Evolutionary conservation across 108 stramenopile genomes (phyloP), one percentile per base, ranked within the genome.

Genomic region (Seminavis robusta): DNA sequence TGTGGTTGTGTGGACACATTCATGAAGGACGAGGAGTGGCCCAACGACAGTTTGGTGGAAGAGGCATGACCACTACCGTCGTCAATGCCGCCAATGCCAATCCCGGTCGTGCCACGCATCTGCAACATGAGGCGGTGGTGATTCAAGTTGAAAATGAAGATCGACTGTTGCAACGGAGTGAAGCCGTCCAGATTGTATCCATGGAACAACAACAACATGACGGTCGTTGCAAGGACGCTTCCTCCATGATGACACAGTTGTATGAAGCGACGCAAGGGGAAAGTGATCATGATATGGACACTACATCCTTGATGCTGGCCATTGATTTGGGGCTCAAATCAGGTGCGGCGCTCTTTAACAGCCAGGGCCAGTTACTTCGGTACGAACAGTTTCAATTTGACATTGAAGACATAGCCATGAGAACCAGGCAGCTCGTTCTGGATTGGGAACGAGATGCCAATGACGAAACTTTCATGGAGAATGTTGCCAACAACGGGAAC

Each of bases 21-120:
- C 88, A 89, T 49, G 88, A 89, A 65, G 72, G 67, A 7, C 42
- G 84, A 45, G 88, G 88, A 29, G 61, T 69, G 17, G 26, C 48
- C 4, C 59, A 67, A 38, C 65, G 63, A 10, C 17, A 45, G 3
- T 74, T 74, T 53, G 62, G 54, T 0, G 26, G 21, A 29, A 61
- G 56, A 36, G 53, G 59, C 23, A 30, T 60, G 0, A 44, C 53
- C 32, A 88, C 87, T 4, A 61, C 69, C 32, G 77, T 89, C 15
- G 62, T 89, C 11, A 89, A 89, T 68, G 88, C 81, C 21, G 67
- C 83, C 19, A 89, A 85, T 61, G 83, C 88, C 45, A 89, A 89
- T 66, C 42, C 52, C 28, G 88, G 88, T 2, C 56, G 65, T 37
- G 88, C 88, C 0, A 80, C 70, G n/a, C 66, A 69, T 16, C 19